Evolutionary conservation across 768 basidiomycete species (phyloP), one percentile per base, ranked within the genome.

Genomic region (Amanita pseudoporphyria): DNA sequence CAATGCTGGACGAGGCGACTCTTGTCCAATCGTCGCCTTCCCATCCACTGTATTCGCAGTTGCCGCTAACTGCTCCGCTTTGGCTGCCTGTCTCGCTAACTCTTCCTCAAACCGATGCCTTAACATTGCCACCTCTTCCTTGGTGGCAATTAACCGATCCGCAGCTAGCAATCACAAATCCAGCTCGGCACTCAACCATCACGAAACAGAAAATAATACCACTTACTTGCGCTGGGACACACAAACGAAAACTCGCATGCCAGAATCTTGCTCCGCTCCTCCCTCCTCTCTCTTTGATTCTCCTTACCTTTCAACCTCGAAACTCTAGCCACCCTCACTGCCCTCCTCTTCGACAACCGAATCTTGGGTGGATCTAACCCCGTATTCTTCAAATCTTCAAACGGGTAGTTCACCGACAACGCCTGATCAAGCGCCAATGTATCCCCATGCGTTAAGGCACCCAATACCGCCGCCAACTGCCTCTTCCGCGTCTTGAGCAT

Each of bases 401-500:
- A 60, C 26, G 64, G 63, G 39, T 67, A 69, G 54, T 68, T 72
- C 49, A 71, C 74, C 33, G 81, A 80, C 39, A 91, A 67, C 22
- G 87, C 88, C 62, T 84, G 83, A 60, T 91, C 87, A 24, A 90
- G 68, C 31, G 85, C 84, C 37, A 88, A 70, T 12, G 81, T 77
- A 63, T 87, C 82, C 14, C 78, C 78, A 56, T 76, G 73, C 7
- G 83, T 77, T 47, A 84, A 62, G 21, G 80, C 78, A 16, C 82
- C 82, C 42, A 89, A 71, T 19, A 86, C 80, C 2, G 79, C 75
- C 12, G 78, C 79, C 37, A 91, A 69, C 65, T 87, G 85, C 45
- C 80, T 73, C 61, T 82, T 84, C 55, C 85, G 69, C 49, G 66
- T 72, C 63, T 74, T 81, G 56, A 88, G 69, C 61, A 83, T 67